Evolutionary conservation across 768 basidiomycete genomes (phyloP), one percentile per base, ranked within the genome.

Genomic region (Mycena albidolilacea): DNA sequence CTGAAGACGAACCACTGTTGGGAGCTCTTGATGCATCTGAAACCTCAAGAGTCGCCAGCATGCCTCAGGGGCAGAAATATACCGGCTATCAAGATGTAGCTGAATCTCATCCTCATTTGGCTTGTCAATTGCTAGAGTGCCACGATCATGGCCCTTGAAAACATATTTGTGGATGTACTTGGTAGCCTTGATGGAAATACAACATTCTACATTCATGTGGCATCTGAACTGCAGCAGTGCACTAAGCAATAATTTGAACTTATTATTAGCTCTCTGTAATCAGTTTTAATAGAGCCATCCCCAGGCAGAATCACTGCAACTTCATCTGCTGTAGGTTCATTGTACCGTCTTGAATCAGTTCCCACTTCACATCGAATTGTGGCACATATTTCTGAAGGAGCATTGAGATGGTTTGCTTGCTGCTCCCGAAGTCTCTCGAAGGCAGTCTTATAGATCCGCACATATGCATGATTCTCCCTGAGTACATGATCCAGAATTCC

Each of bases 201-300:
- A 79, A 57, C 80, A 76, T 64, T 87, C 85, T 4, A 85, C 71
- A 73, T 87, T 87, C 66, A 87, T 85, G 62, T 87, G 84, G 66
- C 84, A 85, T 23, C 23, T 23, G 23, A 23, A 23, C 23, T 23
- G 23, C 23, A 23, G 23, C 23, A 23, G 23, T 2, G 23, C 23
- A 23, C 23, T 23, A 23, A 23, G 23, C 23, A 23, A 23, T 23
- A 23, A 23, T 23, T 23, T 23, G 23, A 23, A 23, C 23, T 23
- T 23, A 23, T 23, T 23, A 23, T 23, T 23, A 23, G 23, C 5
- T 23, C 23, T 7, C 77, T 19, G 35, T 67, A 21, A 37, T 67
- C 44, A 30, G 77, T 17, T 0, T 74, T 64, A 12, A 59, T 23
- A 4, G 77, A 37, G 3, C 72, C 66, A 14, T 77, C 82, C 77